phyloP scores from a whole-genome alignment of 371 early-diverging fungal genomes.

The Apophysomyces ossiformis region DNA sequence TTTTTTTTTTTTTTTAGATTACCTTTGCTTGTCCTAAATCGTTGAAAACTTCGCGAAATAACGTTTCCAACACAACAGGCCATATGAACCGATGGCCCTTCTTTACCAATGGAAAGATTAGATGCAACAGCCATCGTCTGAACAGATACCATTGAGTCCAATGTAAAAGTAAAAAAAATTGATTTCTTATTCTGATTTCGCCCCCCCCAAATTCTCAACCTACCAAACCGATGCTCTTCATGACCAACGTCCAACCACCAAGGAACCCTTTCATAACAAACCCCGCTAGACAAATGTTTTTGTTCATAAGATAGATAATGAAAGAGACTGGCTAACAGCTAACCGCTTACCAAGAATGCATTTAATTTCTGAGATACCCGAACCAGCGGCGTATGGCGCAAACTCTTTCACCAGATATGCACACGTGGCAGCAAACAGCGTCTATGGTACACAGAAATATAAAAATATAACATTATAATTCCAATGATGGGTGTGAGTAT shows the following conservation, averaged over 20 bases:
- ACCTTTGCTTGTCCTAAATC: slow-evolving; percentile 85
- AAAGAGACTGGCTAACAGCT: background rate
- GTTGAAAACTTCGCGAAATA: slow-evolving; percentile 80
- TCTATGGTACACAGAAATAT: slow-evolving; percentile 32
- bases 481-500: no score
- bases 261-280: slow-evolving; percentile 92
- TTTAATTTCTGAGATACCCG: slow-evolving; percentile 96
- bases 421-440: slow-evolving; percentile 60
- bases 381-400: slow-evolving; percentile 93
- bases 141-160: no score
- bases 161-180: no score
- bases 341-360: slow-evolving; percentile 79
- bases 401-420: slow-evolving; percentile 69
- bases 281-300: slow-evolving; percentile 53
- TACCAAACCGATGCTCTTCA: slow-evolving; percentile 88
- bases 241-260: slow-evolving; percentile 83
- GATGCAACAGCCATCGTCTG: slow-evolving; percentile 86
- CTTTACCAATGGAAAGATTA: slow-evolving; percentile 91
- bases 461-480: no score
- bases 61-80: slow-evolving; percentile 92
- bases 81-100: slow-evolving; percentile 96
- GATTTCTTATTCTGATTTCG: background rate
- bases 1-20: slow-evolving; percentile 11
- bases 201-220: background rate
- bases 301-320: no score